Base-by-base conservation (phyloP, 208 protist genomes). In the Crithidia expoeki region DNA sequence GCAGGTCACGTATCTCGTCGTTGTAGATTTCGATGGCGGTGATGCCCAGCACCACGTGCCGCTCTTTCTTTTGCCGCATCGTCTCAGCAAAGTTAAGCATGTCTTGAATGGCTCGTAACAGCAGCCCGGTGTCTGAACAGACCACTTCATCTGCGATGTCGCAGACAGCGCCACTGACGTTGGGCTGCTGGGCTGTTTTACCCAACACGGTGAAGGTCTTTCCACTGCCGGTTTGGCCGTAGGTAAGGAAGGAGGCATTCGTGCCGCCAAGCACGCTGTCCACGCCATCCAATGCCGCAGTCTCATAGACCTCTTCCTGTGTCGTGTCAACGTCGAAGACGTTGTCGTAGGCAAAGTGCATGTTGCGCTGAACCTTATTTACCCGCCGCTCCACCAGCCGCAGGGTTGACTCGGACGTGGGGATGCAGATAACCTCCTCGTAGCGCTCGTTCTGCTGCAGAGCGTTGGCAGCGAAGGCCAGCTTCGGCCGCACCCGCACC, bases 181-280 rank as follows among this genome's bases (percentile, higher is more conserved):
- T 55, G 66, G 7, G 77, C 6, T n/a, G 3, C 11, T 17, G 36
- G 0, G 51, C 27, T 0, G 38, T 28, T 30, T 53, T 74, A 1
- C 69, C 85, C 17, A 93, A 79, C 40, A 93, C 72, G 4, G 90
- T 94, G 80, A 85, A 88, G 12, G 90, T 93, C 75, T 95, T 95
- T 9, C 96, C 96, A 56, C 86, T 94, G 25, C 92, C 90, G 1
- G 89, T 97, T 69, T 97, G 91, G 10, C 93, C 92, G 59, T 95
- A 95, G 14, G 88, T 79, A 32, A 94, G 67, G 28, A 96, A 56
- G 2, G 77, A 80, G 21, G 84, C 73, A 72, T 90, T 93, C 5
- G 73, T 80, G 60, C 88, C 92, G 5, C 65, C 32, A 38, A 96
- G 64, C 12, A 83, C 79, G 27, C 76, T 57, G 12, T 92, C 77